Evolutionary conservation across 768 basidiomycete species (phyloP), one percentile per base, ranked within the genome.

Genomic region (Amanita rubescens): DNA sequence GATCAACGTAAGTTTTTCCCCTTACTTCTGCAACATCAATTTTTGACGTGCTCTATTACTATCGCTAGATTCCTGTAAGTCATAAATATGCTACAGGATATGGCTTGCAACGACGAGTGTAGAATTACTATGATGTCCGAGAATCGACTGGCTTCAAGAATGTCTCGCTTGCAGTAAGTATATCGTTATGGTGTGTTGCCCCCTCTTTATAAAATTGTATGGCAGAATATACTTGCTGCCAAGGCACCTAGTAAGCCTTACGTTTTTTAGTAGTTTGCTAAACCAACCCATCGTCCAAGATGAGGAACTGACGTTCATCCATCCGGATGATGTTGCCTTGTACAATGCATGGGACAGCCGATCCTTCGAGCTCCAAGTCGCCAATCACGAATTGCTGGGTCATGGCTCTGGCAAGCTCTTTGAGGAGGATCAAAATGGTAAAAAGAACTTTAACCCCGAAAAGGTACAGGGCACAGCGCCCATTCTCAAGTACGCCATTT

Each of bases 61-160:
- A 25, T 22, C 20, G 35, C 38, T 38, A 87, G 82, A 88, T 87
- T 62, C 85, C 86, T 39, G 81, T 82, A 63, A 65, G 75, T 63
- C 15, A 34, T 12, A 17, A 41, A 11, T 11, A 37, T 10, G 11
- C 14, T 48, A n/a, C 37, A 11, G 3, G 19, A 22, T 14, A 25
- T 15, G 6, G 15, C 20, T 14, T n/a, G 47, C 55, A 27, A 44
- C 20, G 10, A 33, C 15, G 33, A 45, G 38, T 24, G 12, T 58
- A 84, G 79, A 90, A 90, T 60, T 91, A 92, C 60, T 92, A 90
- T 60, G 81, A 90, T 55, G 79, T 94, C 56, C 79, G 92, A 39
- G 91, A 90, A 64, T 77, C 81, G 2, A 74, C 75, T 33, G 92
- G 92, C 0, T 94, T 93, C 71, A 94, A 94, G 73, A 94, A 94